Conservation (phyloP, 139 green algal species). For the Nannochloris sp. region DNA sequence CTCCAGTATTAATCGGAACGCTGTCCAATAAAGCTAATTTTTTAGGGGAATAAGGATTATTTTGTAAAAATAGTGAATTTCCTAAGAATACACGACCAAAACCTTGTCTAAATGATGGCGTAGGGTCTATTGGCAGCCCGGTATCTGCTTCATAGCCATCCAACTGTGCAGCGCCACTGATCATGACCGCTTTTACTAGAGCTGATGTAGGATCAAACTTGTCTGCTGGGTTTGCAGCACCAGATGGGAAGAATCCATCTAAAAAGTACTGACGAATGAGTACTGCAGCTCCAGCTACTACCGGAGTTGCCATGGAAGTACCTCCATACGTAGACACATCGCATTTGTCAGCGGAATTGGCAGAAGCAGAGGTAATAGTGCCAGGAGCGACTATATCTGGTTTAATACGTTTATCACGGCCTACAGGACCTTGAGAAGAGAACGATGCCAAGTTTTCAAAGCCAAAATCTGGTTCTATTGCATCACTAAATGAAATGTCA, state of each 20-base stretch:
- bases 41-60: neutral
- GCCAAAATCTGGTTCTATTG: neutral
- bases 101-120: conserved; percentile 61
- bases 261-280: conserved; percentile 81
- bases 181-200: conserved; percentile 76
- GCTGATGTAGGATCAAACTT: conserved; percentile 59
- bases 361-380: conserved; percentile 35
- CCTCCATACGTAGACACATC: conserved; percentile 36
- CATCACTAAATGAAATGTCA: conserved; percentile 14
- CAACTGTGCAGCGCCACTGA: conserved; percentile 41
- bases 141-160: conserved; percentile 33
- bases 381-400: conserved; percentile 79
- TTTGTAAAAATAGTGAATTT: conserved; percentile 12
- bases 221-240: conserved; percentile 6
- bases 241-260: conserved; percentile 41
- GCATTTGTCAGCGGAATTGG: neutral
- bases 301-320: conserved; percentile 86
- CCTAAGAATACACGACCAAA: conserved; percentile 62
- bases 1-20: neutral
- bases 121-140: conserved; percentile 56
- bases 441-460: conserved; percentile 33
- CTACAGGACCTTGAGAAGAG: conserved; percentile 18
- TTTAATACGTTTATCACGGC: conserved; percentile 71
- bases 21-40: conserved; percentile 23
- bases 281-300: conserved; percentile 45